Percentiles rank a stretch among this genome's conserved stretches.
Evolutionary conservation across 805 yeast genomes (phyloP).

Genomic region (Dipodascus geniculatus): DNA sequence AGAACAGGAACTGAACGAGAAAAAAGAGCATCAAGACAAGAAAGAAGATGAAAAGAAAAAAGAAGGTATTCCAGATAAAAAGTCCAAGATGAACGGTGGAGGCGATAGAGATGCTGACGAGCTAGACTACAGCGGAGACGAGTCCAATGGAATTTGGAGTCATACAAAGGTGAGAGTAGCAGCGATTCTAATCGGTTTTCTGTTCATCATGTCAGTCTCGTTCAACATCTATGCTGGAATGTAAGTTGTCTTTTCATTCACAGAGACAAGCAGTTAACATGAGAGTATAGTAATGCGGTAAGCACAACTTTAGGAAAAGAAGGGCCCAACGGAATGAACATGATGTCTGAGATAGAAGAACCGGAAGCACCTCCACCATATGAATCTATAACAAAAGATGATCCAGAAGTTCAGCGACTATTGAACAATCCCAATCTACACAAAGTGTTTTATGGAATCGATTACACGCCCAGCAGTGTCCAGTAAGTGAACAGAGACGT

Average conservation of each 20-base stretch:
- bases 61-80: background rate
- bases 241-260: background rate
- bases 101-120: background rate
- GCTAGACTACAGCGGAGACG: background rate
- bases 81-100: background rate
- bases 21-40: background rate
- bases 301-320: background rate
- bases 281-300: background rate
- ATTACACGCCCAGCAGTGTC: constrained; percentile 46
- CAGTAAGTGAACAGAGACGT: constrained; percentile 11
- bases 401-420: constrained; percentile 26
- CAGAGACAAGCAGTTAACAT: background rate
- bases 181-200: background rate
- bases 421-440: constrained; percentile 27
- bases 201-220: background rate
- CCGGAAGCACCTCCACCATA: background rate
- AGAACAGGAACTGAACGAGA: background rate
- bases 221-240: background rate
- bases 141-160: background rate
- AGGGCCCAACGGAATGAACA: background rate
- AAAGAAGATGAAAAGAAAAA: constrained; percentile 1
- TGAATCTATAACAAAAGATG: background rate
- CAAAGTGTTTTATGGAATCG: constrained; percentile 42
- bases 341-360: background rate
- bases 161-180: background rate